These are phyloP conservation scores for Saccharata proteae DNA, from an alignment of 2,329 filamentous ascomycete species.

Conservation along the genomic window DNA sequence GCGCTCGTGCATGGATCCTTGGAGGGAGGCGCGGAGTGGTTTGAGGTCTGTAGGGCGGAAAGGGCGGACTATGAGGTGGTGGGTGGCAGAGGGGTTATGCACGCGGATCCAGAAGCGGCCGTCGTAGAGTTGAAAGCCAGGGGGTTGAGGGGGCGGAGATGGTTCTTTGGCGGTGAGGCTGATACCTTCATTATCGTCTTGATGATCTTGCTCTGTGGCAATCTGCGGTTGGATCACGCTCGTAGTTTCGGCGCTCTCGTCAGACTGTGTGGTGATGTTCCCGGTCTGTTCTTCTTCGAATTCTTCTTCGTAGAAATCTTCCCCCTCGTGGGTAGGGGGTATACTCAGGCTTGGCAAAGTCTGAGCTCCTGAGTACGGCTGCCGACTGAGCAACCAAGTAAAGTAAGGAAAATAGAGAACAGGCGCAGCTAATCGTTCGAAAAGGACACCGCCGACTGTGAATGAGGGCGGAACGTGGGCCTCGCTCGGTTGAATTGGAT, in stretches of 20 bases:
- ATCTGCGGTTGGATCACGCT: too few species aligned
- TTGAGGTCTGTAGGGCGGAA: conserved; percentile 14
- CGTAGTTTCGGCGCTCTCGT: too few species aligned
- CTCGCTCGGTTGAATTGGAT: conserved; percentile 1
- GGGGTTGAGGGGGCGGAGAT: background rate
- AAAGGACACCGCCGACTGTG: conserved; percentile 14
- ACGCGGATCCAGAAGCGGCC: conserved; percentile 44
- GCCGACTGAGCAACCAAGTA: conserved; percentile 8
- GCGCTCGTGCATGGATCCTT: conserved; percentile 6
- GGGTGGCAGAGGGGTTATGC: conserved; percentile 16
- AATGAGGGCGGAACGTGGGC: conserved; percentile 11
- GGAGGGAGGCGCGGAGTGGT: conserved; percentile 1
- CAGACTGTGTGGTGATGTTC: background rate
- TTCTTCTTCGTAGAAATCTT: background rate
- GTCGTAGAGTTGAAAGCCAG: conserved; percentile 38
- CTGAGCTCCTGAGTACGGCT: conserved; percentile 4
- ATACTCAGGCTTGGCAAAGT: conserved; percentile 1
- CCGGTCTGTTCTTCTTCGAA: background rate
- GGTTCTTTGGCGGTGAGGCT: conserved; percentile 1
- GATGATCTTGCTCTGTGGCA: too few species aligned
- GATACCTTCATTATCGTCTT: conserved; percentile 9
- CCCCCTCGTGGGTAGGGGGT: background rate
- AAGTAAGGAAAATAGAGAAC: conserved; percentile 9
- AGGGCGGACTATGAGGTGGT: conserved; percentile 26
- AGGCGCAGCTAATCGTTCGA: conserved; percentile 9